Base-by-base conservation (phyloP, 768 basidiomycete genomes). In the Trametes meyenii region DNA sequence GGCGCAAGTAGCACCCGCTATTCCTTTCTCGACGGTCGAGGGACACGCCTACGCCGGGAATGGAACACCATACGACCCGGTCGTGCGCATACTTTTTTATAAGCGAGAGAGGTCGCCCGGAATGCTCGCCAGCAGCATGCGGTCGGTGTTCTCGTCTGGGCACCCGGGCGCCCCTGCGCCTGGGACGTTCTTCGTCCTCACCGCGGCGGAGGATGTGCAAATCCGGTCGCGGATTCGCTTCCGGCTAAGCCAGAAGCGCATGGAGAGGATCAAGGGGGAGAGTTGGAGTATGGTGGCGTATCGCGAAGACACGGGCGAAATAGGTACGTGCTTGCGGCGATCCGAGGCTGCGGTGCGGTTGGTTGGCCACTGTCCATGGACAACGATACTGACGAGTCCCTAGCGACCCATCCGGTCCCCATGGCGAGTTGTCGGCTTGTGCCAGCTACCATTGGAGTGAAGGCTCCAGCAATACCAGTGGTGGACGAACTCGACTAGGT, bases 241-340 rank as follows among this genome's bases (percentile, higher is more conserved):
- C 63, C 49, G 54, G 33, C 58, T 67, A 53, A 67, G 66, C 43
- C 53, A 29, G 44, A 24, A 50, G 60, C 58, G 62, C 13, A 60
- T 66, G 16, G 44, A 54, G 59, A 50, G 43, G 52, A 64, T 64
- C 59, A 60, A 46, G 39, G 35, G 42, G 39, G 58, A 61, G 50
- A 21, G 38, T 3, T 66, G 65, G 62, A 26, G 13, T 23, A 50
- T 66, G 50, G 19, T 54, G 12, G 52, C 50, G n/a, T 55, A 48
- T 14, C 49, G 65, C 11, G 43, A 40, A 7, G 65, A 62, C 24
- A 50, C 43, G 29, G 29, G 29, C 4, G 29, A 33, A 8, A 33
- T 33, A 33, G 29, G 29, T 33, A 33, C 29, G 29, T 33, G 29
- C 29, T 8, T 33, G 29, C 8, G 3, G 29, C 29, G 8, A 3